Base-by-base conservation (phyloP, 208 protist species). In the Plasmodiophora brassicae region DNA sequence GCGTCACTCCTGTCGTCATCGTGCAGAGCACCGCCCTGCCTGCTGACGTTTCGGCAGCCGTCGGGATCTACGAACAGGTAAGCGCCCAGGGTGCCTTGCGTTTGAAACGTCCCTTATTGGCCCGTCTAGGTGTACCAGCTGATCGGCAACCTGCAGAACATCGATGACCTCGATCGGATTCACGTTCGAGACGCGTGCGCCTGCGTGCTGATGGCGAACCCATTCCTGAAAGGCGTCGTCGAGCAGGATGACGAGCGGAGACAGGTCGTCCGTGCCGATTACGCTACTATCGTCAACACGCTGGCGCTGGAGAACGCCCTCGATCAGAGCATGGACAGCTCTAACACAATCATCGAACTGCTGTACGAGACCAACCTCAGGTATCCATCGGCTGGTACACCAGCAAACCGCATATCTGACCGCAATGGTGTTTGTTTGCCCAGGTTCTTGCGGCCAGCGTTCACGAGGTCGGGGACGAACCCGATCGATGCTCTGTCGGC, bases 341-440 rank as follows among this genome's bases (percentile, higher is more conserved):
- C 14, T 8, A 78, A 78, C 41, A 78, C 65, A 32, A 78, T 78
- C n/a, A 78, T 78, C n/a, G 65, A 78, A 38, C 65, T 78, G 14
- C n/a, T 78, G 14, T 78, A 78, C n/a, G 65, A 78, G n/a, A 44
- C 65, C 65, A 78, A 78, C 41, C n/a, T 78, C 5, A 78, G 65
- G 65, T 78, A n/a, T 32, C 5, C 14, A 78, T 5, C 65, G n/a
- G n/a, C n/a, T n/a, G n/a, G n/a, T n/a, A n/a, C n/a, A n/a, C n/a
- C n/a, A n/a, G n/a, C n/a, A n/a, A n/a, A 78, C n/a, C 32, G 5
- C n/a, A 78, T 78, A 44, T 5, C n/a, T 5, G 32, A 38, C 41
- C n/a, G 14, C n/a, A 38, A 57, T 57, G 20, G 50, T 57, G 14
- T 57, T 57, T 25, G 20, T 25, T 57, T 57, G n/a, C 41, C 41